Conservation (phyloP, 2,329 filamentous ascomycete genomes). For the Knufia fluminis region DNA sequence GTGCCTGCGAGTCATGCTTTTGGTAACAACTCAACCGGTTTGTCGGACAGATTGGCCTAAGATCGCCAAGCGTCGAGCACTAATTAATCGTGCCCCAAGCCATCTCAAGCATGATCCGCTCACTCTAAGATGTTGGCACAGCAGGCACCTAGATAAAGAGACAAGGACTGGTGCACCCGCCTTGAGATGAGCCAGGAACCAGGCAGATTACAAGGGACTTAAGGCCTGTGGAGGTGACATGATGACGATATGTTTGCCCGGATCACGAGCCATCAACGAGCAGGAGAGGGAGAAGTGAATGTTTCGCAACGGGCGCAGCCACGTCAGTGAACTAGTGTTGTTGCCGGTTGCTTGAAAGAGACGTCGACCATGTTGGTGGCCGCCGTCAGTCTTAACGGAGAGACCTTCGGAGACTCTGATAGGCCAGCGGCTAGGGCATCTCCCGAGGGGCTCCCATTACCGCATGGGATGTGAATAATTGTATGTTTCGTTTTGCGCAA, state of each 20-base stretch:
- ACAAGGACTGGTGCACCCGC: background rate
- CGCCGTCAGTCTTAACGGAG: background rate
- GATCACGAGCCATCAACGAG: background rate
- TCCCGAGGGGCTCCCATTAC: background rate
- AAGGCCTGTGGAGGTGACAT: no score
- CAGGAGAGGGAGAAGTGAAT: background rate
- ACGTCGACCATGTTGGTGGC: slow-evolving; percentile 3
- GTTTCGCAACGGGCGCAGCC: background rate
- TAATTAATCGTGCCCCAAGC: background rate
- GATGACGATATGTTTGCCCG: background rate
- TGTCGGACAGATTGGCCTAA: background rate
- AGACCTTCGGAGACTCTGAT: slow-evolving; percentile 3
- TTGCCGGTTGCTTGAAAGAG: background rate
- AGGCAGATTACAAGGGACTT: no score
- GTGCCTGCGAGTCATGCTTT: no score
- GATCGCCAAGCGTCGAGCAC: slow-evolving; percentile 1
- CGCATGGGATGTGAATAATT: background rate
- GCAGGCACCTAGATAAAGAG: background rate
- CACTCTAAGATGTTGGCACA: background rate
- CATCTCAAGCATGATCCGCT: background rate
- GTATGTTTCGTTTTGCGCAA: no score
- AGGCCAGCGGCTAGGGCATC: slow-evolving; percentile 2
- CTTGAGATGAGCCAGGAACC: background rate
- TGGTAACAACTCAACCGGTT: background rate
- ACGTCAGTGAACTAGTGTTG: slow-evolving; percentile 4